These are phyloP conservation scores for Phytophthora pseudosyringae DNA, from an alignment of 352 stramenopile genomes.

Conservation along the genomic window DNA sequence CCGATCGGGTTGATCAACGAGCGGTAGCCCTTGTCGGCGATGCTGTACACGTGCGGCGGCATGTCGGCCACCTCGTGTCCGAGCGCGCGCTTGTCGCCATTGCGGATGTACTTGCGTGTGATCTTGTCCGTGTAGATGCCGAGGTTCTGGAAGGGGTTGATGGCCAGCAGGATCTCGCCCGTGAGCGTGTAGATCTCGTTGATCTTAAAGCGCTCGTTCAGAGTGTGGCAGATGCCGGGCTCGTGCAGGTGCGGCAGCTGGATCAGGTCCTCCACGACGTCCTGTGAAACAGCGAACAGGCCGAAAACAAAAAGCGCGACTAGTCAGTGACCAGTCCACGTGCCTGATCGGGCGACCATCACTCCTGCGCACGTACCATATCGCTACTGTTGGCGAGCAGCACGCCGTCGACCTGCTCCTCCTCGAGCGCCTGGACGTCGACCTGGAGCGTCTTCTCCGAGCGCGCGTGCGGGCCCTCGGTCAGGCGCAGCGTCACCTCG, in stretches of 20 bases:
- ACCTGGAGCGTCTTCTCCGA: constrained; percentile 57
- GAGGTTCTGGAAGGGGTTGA: constrained; percentile 90
- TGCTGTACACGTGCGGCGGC: constrained; percentile 92
- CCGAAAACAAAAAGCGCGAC: background rate
- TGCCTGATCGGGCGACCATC: constrained; percentile 11
- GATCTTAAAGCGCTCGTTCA: constrained; percentile 92
- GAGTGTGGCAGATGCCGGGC: constrained; percentile 93
- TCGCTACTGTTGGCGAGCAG: constrained; percentile 86
- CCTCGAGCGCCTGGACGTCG: constrained; percentile 70
- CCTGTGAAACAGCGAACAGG: constrained; percentile 32
- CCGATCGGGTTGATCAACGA: constrained; percentile 72
- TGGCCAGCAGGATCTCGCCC: constrained; percentile 84
- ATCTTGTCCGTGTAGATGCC: constrained; percentile 89
- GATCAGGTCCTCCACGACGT: constrained; percentile 93
- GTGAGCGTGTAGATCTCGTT: constrained; percentile 95
- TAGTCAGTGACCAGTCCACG: constrained; percentile 3
- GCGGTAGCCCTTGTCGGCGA: constrained; percentile 90
- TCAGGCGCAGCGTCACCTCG: constrained; percentile 60
- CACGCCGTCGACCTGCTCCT: constrained; percentile 60
- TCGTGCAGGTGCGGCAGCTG: constrained; percentile 94
- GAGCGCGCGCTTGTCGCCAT: constrained; percentile 75
- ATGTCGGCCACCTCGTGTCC: constrained; percentile 75
- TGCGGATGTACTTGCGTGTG: constrained; percentile 88
- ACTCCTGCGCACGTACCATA: constrained; percentile 56
- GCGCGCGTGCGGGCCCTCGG: constrained; percentile 54